A percentile compares a stretch with the other conserved stretches of the same genome.
Evolutionary conservation across 2,329 filamentous ascomycete genomes (phyloP).

Genomic region (Colletotrichum siamense): DNA sequence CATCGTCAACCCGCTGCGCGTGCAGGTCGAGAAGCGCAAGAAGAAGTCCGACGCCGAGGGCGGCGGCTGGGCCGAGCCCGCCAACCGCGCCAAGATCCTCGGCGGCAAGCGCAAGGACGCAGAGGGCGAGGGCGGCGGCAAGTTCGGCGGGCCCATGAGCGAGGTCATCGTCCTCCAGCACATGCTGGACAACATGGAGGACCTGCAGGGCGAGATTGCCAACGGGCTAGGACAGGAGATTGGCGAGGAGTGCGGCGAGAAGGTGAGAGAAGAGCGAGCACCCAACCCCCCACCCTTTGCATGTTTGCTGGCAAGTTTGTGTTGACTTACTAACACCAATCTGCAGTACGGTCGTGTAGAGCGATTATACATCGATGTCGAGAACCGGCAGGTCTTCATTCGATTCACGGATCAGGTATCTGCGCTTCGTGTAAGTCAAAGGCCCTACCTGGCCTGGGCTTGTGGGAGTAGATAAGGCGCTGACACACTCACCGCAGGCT

Average conservation of each 20-base stretch:
- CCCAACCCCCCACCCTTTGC: background rate
- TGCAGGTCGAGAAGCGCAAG: conserved; percentile 85
- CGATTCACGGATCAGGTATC: conserved; percentile 89
- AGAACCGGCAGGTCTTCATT: conserved; percentile 79
- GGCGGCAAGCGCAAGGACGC: conserved; percentile 68
- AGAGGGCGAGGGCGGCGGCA: conserved; percentile 38
- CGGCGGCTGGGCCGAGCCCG: conserved; percentile 75
- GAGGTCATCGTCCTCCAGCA: conserved; percentile 82
- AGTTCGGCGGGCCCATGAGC: conserved; percentile 73
- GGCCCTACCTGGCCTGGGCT: background rate
- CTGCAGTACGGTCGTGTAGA: conserved; percentile 81
- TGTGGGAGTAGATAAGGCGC: background rate
- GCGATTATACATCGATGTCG: conserved; percentile 75
- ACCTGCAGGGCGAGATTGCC: conserved; percentile 80
- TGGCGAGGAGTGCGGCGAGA: conserved; percentile 88
- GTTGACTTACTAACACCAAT: background rate
- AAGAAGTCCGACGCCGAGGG: conserved; percentile 80
- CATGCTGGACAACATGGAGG: conserved; percentile 83
- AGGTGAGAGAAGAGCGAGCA: conserved; percentile 53
- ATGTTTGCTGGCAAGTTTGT: background rate
- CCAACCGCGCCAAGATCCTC: conserved; percentile 78
- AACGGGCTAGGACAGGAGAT: conserved; percentile 87
- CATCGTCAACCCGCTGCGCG: conserved; percentile 82
- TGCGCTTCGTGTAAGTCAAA: conserved; percentile 74
- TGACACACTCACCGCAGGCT: conserved; percentile 56